A percentile compares a stretch with the other conserved stretches of the same genome.
phyloP scores from a whole-genome alignment of 345 rosid species.

The Aquilaria malaccensis region DNA sequence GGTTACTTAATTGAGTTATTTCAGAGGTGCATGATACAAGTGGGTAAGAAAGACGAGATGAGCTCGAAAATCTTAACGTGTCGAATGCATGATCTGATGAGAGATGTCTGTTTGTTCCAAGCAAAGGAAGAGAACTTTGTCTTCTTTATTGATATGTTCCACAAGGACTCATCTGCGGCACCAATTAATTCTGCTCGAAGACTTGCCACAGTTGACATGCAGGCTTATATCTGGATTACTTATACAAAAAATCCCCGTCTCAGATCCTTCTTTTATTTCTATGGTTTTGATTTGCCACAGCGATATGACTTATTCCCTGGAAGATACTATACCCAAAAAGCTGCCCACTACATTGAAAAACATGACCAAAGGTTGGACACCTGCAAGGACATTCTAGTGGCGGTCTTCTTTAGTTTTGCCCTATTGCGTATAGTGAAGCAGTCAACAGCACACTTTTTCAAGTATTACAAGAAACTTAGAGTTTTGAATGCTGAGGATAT shows the following conservation, averaged over 20 bases:
- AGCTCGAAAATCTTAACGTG: slow-evolving; percentile 8
- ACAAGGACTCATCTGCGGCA: background rate
- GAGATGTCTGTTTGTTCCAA: slow-evolving; percentile 15
- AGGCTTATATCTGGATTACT: background rate
- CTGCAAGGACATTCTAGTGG: background rate
- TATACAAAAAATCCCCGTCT: slow-evolving; percentile 16
- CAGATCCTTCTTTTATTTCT: slow-evolving; percentile 26
- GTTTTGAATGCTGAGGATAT: slow-evolving; percentile 21
- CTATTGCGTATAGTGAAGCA: background rate
- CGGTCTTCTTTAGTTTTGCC: background rate
- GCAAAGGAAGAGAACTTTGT: slow-evolving; percentile 21
- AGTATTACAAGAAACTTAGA: slow-evolving; percentile 14
- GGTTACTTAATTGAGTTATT: slow-evolving; percentile 19
- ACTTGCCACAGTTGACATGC: slow-evolving; percentile 14
- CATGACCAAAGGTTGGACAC: too few species aligned
- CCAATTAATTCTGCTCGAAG: slow-evolving; percentile 17
- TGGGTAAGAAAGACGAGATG: slow-evolving; percentile 3
- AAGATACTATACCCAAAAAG: too few species aligned
- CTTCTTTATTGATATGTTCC: slow-evolving; percentile 2
- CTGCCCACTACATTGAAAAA: too few species aligned
- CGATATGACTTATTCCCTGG: too few species aligned
- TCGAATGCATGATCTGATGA: slow-evolving; percentile 18
- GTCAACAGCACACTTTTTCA: slow-evolving; percentile 10
- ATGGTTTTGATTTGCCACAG: too few species aligned
- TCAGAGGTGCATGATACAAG: slow-evolving; percentile 32